Percentiles rank a stretch among this genome's conserved stretches.
Conservation (phyloP, 768 basidiomycete genomes). For the Nidularia pulvinata region DNA sequence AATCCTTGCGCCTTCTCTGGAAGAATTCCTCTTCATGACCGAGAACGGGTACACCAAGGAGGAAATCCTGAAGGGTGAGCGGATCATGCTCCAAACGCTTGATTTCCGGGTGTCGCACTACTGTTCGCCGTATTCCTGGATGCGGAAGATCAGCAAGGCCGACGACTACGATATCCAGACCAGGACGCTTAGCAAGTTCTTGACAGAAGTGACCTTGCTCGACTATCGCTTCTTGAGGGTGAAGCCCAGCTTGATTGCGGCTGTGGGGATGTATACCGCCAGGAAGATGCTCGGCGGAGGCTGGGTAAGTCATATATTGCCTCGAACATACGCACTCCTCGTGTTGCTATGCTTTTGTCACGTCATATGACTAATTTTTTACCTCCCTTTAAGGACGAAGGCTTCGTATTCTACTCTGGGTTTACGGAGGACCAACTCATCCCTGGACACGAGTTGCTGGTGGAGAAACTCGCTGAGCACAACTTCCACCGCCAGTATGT, state of each 20-base stretch:
- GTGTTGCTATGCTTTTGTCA: constrained; percentile 9
- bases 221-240: constrained; percentile 92
- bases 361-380: constrained; percentile 36
- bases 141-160: constrained; percentile 97
- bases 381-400: constrained; percentile 64
- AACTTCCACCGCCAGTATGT: constrained; percentile 86
- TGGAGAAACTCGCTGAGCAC: constrained; percentile 79
- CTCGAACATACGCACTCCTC: constrained; percentile 11
- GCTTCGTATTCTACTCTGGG: constrained; percentile 91
- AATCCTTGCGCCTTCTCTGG: constrained; percentile 94
- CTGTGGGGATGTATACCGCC: constrained; percentile 97
- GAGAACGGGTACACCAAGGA: constrained; percentile 93
- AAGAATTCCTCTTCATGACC: constrained; percentile 99
- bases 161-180: constrained; percentile 99
- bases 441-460: constrained; percentile 77
- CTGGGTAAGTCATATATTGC: constrained; percentile 74
- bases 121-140: constrained; percentile 99
- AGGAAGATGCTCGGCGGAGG: constrained; percentile 92
- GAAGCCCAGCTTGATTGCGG: constrained; percentile 93
- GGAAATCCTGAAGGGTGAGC: constrained; percentile 97
- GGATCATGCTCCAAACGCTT: constrained; percentile 92
- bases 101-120: constrained; percentile 97
- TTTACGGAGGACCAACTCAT: constrained; percentile 88
- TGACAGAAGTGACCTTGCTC: constrained; percentile 93
- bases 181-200: constrained; percentile 94